Evolutionary conservation across 1,284 basidiomycete genomes (phyloP).

Genomic region (Ceratobasidium papillatum): DNA sequence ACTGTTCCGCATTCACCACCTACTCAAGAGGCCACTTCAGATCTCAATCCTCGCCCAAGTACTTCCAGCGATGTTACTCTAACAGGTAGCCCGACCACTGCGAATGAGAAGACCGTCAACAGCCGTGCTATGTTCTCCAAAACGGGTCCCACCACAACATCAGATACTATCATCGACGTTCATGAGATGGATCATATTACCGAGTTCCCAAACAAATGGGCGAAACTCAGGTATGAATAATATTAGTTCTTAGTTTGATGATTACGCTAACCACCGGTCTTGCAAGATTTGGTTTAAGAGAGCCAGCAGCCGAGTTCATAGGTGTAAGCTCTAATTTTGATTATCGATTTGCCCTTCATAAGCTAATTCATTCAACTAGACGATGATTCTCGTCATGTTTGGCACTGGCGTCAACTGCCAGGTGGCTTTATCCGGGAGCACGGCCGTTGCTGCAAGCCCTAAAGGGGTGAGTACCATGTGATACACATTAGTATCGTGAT

Average conservation of each 20-base stretch:
- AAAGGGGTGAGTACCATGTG: conserved; percentile 63
- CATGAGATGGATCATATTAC: conserved; percentile 38
- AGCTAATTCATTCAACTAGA: conserved; percentile 44
- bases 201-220: conserved; percentile 37
- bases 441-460: conserved; percentile 60
- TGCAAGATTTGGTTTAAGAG: conserved; percentile 54
- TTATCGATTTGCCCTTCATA: too few species aligned
- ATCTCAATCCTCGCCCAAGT: too few species aligned
- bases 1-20: too few species aligned
- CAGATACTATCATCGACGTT: too few species aligned
- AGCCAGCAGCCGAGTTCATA: conserved; percentile 73
- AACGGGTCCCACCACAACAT: too few species aligned
- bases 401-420: conserved; percentile 73
- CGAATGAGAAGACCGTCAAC: too few species aligned
- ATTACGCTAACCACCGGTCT: not conserved
- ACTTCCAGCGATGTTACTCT: too few species aligned
- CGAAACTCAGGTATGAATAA: conserved; percentile 21
- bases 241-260: not conserved
- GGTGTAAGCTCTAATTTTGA: conserved; percentile 50
- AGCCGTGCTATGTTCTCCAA: too few species aligned
- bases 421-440: conserved; percentile 64
- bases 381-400: conserved; percentile 71
- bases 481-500: not conserved
- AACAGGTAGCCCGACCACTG: too few species aligned
- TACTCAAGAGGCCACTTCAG: too few species aligned